Evolutionary conservation across 306 rosid species (phyloP), one percentile per base, ranked within the genome.

Genomic region (Glycine latifolia): DNA sequence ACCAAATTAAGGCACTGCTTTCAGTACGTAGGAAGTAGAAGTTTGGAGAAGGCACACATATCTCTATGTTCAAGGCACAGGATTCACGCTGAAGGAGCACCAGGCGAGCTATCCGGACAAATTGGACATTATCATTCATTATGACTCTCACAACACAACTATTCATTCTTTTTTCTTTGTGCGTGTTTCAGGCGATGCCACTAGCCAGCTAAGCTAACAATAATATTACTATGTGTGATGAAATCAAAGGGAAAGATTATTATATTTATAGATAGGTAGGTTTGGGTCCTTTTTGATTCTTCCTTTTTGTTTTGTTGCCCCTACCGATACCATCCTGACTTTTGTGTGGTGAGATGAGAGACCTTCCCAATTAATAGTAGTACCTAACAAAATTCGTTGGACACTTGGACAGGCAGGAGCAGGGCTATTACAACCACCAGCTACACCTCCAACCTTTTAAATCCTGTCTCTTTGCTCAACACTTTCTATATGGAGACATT

Each of bases 271-370:
- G 81, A 31, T 47, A 49, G 81, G 67, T 79, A 67, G 79, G 76
- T 75, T 56, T 69, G 13, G 70, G 70, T 14, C 43, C 41, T 78
- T 62, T 33, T 48, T 66, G 53, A 55, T 73, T 74, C 81, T 74
- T 76, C 83, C 73, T 71, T 78, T 83, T 71, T 76, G 82, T 86
- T 83, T 79, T 71, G 61, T 58, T 83, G 44, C 44, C 44, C 44
- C 44, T 39, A 39, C 44, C 11, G 12, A 4, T 3, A 59, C 63
- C 11, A 15, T 69, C 67, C 69, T 5, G 62, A 14, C 43, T 72
- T 54, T 41, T 15, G 46, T 46, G 55, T 50, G 20, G 20, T 20
- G 20, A 20, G 20, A 20, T 1, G 20, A 20, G 20, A 20, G 20
- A 20, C 20, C 69, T 82, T 54, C 48, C 56, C 16, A 37, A 31